A percentile compares a stretch with the other conserved stretches of the same genome.
Evolutionary conservation across 495 filamentous ascomycete species (phyloP).

Genomic region (Hypoxylon perforatum): DNA sequence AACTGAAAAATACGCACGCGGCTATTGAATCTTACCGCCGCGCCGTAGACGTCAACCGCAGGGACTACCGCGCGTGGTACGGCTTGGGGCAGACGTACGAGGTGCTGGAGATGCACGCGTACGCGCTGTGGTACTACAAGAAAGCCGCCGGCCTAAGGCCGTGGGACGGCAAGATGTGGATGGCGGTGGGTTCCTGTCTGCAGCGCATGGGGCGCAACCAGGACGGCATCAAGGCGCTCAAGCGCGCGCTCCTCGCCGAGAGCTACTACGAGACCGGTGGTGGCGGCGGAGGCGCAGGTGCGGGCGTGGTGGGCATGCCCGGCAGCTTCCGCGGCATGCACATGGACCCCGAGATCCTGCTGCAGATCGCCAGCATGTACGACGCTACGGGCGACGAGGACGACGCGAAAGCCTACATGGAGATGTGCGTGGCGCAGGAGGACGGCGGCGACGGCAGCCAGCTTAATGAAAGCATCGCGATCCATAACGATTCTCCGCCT

Average conservation of each 20-base stretch:
- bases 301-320: conserved; percentile 49
- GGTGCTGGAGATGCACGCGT: conserved; percentile 96
- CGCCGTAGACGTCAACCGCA: conserved; percentile 94
- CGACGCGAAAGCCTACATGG: conserved; percentile 92
- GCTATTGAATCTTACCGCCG: conserved; percentile 97
- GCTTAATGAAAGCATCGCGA: conserved; percentile 57
- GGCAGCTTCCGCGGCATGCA: conserved; percentile 56
- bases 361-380: conserved; percentile 90
- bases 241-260: conserved; percentile 87
- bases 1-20: conserved; percentile 98
- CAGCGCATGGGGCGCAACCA: conserved; percentile 83
- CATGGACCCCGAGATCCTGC: conserved; percentile 88
- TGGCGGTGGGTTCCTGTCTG: conserved; percentile 91
- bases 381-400: conserved; percentile 78
- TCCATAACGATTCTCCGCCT: conserved; percentile 59
- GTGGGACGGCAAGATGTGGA: conserved; percentile 98
- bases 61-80: conserved; percentile 99
- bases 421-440: conserved; percentile 91
- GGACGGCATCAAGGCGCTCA: conserved; percentile 93
- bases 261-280: conserved; percentile 75
- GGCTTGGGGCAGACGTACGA: conserved; percentile 97
- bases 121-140: conserved; percentile 97
- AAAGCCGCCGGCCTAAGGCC: conserved; percentile 89
- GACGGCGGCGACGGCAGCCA: conserved; percentile 64
- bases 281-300: no score